A percentile compares a stretch with the other conserved stretches of the same genome.
Evolutionary conservation across 805 yeast species (phyloP).

Genomic region (Clavispora phyllophila): DNA sequence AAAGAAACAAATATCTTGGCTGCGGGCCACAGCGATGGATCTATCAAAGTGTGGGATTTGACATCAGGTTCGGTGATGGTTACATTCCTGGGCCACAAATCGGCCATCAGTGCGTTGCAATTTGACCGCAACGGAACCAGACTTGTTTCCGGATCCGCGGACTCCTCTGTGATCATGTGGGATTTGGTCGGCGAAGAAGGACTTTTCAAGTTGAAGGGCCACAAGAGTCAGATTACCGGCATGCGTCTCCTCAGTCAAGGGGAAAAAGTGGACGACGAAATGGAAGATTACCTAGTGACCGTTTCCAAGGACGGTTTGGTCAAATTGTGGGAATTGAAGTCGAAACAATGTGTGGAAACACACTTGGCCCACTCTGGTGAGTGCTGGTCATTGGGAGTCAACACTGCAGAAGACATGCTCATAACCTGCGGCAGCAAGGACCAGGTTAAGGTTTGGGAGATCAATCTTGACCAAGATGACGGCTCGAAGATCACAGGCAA

Average conservation of each 20-base stretch:
- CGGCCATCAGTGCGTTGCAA: slow-evolving; percentile 61
- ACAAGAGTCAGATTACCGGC: slow-evolving; percentile 84
- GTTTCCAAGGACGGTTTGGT: slow-evolving; percentile 86
- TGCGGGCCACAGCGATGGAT: slow-evolving; percentile 87
- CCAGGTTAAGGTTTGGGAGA: slow-evolving; percentile 77
- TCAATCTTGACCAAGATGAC: slow-evolving; percentile 53
- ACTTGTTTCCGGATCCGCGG: slow-evolving; percentile 80
- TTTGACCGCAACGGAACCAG: slow-evolving; percentile 85
- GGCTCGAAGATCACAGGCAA: slow-evolving; percentile 44
- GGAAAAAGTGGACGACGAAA: slow-evolving; percentile 38
- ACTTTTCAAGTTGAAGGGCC: slow-evolving; percentile 78
- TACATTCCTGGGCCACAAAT: slow-evolving; percentile 85
- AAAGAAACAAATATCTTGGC: slow-evolving; percentile 66
- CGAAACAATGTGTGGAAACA: slow-evolving; percentile 89
- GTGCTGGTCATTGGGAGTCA: slow-evolving; percentile 77
- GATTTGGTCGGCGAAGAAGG: slow-evolving; percentile 93
- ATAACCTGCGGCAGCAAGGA: slow-evolving; percentile 78
- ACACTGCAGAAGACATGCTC: slow-evolving; percentile 36
- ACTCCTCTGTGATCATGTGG: slow-evolving; percentile 84
- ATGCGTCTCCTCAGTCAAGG: slow-evolving; percentile 42
- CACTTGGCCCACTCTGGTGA: slow-evolving; percentile 92
- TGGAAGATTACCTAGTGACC: slow-evolving; percentile 68
- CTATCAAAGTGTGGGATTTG: slow-evolving; percentile 87
- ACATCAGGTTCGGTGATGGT: slow-evolving; percentile 73
- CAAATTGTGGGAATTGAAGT: slow-evolving; percentile 87